Evolutionary conservation across 495 filamentous ascomycete species (phyloP), one percentile per base, ranked within the genome.

Genomic region (Sporormia fimetaria): DNA sequence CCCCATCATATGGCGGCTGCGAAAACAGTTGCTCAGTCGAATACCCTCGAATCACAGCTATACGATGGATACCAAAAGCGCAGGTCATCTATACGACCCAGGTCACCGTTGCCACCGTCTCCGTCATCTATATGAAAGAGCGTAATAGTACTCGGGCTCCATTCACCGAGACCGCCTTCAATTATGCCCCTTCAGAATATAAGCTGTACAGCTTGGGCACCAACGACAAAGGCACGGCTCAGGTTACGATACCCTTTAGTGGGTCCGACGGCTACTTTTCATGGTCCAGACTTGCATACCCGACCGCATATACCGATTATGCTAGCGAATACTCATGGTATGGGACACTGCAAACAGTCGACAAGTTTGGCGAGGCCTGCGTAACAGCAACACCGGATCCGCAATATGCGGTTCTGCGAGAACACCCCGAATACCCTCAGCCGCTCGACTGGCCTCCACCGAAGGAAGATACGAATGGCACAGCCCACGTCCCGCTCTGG

Each of bases 401-500:
- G 12, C 17, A 20, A 1, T 22, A 33, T 12, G 34, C 24, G 1
- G 17, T 33, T 18, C 40, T 49, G 3, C 4, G 6, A 9, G 9
- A 16, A 16, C 46, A 49, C 30, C 46, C 46, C n/a, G 40, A 37
- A 27, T 49, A 49, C 22, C 40, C 46, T 18, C 46, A 49, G 23
- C 46, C 46, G n/a, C 39, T 27, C 18, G 21, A 35, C 4, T 11
- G 29, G n/a, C 18, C 20, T 25, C 24, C 32, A 21, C 28, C 33
- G 1, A 32, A 17, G 15, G 15, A 0, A 7, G 40, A 49, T 21
- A 14, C 40, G 6, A 22, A 14, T 21, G 46, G 46, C 14, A 27
- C 15, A 12, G 20, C 5, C 0, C 18, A 21, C 14, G 21, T 15
- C 4, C 46, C 40, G 10, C 35, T 49, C 15, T 49, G 33, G 39